phyloP scores from a whole-genome alignment of 768 basidiomycete genomes.

The Hygrophorus pudorinus region DNA sequence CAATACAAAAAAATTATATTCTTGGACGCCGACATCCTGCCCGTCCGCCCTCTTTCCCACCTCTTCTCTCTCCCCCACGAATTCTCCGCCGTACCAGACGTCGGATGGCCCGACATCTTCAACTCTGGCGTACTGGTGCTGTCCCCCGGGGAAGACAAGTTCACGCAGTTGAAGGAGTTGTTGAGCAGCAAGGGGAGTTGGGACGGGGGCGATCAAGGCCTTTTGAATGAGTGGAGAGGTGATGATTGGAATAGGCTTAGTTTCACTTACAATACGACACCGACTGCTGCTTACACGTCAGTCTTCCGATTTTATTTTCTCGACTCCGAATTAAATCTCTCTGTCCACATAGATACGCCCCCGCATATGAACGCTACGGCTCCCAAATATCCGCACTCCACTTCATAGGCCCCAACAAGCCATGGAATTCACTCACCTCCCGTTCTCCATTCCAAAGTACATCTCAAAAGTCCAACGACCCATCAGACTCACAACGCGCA shows the following conservation, averaged over 20 bases:
- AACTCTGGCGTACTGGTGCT: constrained; percentile 94
- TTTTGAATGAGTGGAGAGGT: constrained; percentile 92
- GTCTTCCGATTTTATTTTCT: constrained; percentile 24
- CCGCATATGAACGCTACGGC: constrained; percentile 91
- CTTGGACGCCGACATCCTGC: constrained; percentile 88
- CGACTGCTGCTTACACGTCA: constrained; percentile 93
- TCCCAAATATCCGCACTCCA: constrained; percentile 80
- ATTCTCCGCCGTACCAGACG: constrained; percentile 92
- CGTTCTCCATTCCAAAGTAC: constrained; percentile 41
- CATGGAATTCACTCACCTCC: constrained; percentile 72
- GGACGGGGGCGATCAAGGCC: constrained; percentile 98
- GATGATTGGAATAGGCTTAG: constrained; percentile 86
- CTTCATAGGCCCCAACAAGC: constrained; percentile 95
- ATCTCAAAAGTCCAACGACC: constrained; percentile 22
- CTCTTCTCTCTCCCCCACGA: constrained; percentile 77
- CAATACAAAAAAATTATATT: constrained; percentile 83
- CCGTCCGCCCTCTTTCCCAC: constrained; percentile 80
- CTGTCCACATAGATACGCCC: constrained; percentile 76
- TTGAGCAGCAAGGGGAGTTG: constrained; percentile 77
- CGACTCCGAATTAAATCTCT: constrained; percentile 17
- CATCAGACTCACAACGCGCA: constrained; percentile 26
- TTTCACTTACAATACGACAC: constrained; percentile 97
- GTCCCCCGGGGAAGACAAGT: constrained; percentile 75
- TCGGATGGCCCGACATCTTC: constrained; percentile 99
- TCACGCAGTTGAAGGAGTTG: constrained; percentile 59